Evolutionary conservation across 371 early-diverging fungal genomes (phyloP).

Genomic region (Rhizomucor miehei): DNA sequence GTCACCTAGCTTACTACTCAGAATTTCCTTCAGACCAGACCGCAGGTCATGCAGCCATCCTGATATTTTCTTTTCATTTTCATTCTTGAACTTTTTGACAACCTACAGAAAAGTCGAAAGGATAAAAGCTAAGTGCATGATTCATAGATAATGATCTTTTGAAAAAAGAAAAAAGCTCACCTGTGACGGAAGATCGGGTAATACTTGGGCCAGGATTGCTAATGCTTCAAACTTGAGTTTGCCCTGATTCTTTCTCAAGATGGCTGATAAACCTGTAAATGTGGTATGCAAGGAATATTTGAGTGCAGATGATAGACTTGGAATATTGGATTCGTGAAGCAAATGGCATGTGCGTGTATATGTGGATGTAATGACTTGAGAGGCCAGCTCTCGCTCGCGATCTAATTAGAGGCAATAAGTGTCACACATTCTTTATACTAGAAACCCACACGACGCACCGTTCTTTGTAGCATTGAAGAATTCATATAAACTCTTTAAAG

Average conservation of each 20-base stretch:
- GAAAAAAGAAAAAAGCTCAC: constrained; percentile 7
- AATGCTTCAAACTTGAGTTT: constrained; percentile 33
- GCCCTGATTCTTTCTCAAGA: constrained; percentile 27
- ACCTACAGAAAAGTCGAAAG: constrained; percentile 9
- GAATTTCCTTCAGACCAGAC: constrained; percentile 27
- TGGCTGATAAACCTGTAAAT: constrained; percentile 23
- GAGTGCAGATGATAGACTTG: constrained; percentile 29
- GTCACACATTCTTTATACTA: no score
- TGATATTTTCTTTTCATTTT: constrained; percentile 14
- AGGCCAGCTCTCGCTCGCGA: constrained; percentile 17
- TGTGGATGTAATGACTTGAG: constrained; percentile 18
- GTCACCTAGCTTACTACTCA: constrained; percentile 38
- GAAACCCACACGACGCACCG: no score
- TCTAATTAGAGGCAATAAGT: constrained; percentile 8
- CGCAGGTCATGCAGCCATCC: constrained; percentile 22
- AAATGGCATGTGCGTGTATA: constrained; percentile 24
- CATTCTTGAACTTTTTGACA: constrained; percentile 26
- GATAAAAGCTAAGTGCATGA: neutral
- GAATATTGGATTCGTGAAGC: constrained; percentile 19
- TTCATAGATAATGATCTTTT: neutral
- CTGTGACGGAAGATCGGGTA: constrained; percentile 28
- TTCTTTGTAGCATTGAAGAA: constrained; percentile 15
- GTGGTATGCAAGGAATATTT: constrained; percentile 31
- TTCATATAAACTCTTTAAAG: constrained; percentile 28
- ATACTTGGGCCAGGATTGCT: constrained; percentile 18